Percentiles rank a stretch among this genome's conserved stretches.
Conservation (phyloP, 495 filamentous ascomycete species). For the Aspergillus saccharolyticus region DNA sequence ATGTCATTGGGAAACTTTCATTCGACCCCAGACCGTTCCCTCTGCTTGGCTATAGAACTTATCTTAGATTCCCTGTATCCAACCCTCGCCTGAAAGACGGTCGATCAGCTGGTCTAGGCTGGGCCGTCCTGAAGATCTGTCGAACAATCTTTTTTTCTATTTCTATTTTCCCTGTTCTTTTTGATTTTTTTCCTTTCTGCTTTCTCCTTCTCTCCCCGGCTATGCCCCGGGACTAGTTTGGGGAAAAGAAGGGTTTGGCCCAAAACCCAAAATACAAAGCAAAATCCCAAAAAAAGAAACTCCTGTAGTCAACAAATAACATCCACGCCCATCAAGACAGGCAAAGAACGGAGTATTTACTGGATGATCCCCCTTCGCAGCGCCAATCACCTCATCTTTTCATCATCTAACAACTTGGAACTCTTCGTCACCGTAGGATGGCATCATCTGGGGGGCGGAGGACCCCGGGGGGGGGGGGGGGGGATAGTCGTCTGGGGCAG, state of each 20-base stretch:
- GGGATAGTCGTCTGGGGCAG: no score
- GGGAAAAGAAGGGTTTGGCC: slow-evolving; percentile 10
- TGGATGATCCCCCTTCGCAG: not conserved
- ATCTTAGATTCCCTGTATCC: slow-evolving; percentile 10
- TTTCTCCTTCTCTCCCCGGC: slow-evolving; percentile 7
- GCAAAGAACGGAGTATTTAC: not conserved
- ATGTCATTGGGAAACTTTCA: slow-evolving; percentile 6
- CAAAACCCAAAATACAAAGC: slow-evolving; percentile 8
- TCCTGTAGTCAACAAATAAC: not conserved
- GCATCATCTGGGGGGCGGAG: slow-evolving; percentile 9
- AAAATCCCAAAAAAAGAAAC: not conserved
- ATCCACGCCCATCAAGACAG: not conserved
- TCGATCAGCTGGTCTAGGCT: slow-evolving; percentile 26
- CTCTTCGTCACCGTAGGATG: slow-evolving; percentile 4
- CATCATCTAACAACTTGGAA: no score
- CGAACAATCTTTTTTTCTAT: not conserved
- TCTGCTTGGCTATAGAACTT: not conserved
- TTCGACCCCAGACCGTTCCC: slow-evolving; percentile 11
- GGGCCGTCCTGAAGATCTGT: slow-evolving; percentile 11
- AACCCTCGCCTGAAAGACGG: slow-evolving; percentile 13
- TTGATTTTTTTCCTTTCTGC: not conserved
- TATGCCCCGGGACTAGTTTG: slow-evolving; percentile 16
- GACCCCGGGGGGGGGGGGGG: not conserved
- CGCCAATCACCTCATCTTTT: slow-evolving; percentile 11
- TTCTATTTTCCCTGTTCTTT: not conserved